These are phyloP conservation scores for Termitomyces sp. DNA, from an alignment of 768 basidiomycete genomes.

Conservation along the genomic window DNA sequence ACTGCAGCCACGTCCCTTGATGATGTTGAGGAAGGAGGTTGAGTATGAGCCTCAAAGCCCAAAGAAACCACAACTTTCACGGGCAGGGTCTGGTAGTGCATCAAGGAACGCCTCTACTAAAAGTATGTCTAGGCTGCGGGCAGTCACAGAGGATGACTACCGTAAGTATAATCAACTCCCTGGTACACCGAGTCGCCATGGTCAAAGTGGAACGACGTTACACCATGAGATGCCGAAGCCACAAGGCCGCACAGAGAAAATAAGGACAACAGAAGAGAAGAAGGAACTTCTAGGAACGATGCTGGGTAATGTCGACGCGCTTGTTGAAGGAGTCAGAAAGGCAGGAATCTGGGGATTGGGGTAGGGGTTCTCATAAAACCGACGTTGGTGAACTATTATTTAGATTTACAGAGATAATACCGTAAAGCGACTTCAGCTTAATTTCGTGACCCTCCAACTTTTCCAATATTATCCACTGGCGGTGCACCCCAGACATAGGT, in stretches of 20 bases:
- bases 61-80: constrained; percentile 33
- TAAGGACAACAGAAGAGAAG: constrained; percentile 75
- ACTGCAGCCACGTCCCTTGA: constrained; percentile 43
- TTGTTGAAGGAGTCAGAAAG: constrained; percentile 82
- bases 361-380: constrained; percentile 9
- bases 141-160: constrained; percentile 15
- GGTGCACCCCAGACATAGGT: constrained; percentile 74
- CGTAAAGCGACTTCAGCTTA: not conserved
- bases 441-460: constrained; percentile 19
- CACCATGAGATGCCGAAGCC: constrained; percentile 10
- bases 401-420: not conserved
- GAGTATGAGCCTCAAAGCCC: constrained; percentile 75
- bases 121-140: constrained; percentile 14
- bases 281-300: constrained; percentile 74
- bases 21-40: constrained; percentile 66
- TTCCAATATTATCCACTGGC: constrained; percentile 56
- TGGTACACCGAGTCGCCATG: not conserved
- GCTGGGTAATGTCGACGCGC: constrained; percentile 87
- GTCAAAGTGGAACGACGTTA: constrained; percentile 3
- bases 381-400: not conserved
- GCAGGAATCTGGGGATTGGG: constrained; percentile 84
- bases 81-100: constrained; percentile 13
- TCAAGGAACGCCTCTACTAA: constrained; percentile 10
- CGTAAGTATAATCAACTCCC: constrained; percentile 5
- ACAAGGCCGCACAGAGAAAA: constrained; percentile 14